phyloP scores from a whole-genome alignment of 495 filamentous ascomycete genomes.

The Penicillium dipodomyicola region DNA sequence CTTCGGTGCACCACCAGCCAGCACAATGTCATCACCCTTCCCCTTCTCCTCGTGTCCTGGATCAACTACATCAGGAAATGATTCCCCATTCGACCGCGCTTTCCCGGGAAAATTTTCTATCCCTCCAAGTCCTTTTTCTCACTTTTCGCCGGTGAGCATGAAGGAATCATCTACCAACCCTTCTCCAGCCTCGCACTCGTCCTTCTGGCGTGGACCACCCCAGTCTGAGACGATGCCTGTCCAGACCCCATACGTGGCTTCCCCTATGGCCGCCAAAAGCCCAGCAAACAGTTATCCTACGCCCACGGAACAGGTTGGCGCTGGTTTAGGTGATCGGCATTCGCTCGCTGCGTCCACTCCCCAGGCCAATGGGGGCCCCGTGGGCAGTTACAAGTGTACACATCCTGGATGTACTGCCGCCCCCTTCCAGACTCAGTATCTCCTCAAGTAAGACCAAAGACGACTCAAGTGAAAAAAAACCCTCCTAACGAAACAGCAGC shows the following conservation, averaged over 20 bases:
- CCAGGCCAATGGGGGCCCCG: slow-evolving; percentile 25
- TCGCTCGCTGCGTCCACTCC: slow-evolving; percentile 20
- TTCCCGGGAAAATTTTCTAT: slow-evolving; percentile 27
- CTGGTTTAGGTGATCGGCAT: slow-evolving; percentile 25
- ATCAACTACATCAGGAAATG: slow-evolving; percentile 34
- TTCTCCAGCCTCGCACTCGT: slow-evolving; percentile 37
- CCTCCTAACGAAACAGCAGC: slow-evolving; percentile 47
- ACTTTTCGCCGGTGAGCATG: slow-evolving; percentile 40
- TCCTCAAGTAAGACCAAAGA: slow-evolving; percentile 61
- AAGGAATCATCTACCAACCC: slow-evolving; percentile 41
- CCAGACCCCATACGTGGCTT: slow-evolving; percentile 30
- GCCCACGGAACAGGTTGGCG: slow-evolving; percentile 37
- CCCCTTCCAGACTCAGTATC: slow-evolving; percentile 91
- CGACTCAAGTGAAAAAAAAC: background rate
- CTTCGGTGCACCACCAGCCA: slow-evolving; percentile 16
- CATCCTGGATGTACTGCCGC: slow-evolving; percentile 73
- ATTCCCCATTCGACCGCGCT: slow-evolving; percentile 37
- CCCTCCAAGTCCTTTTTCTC: slow-evolving; percentile 41
- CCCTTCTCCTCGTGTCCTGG: slow-evolving; percentile 21
- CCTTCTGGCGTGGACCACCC: slow-evolving; percentile 27
- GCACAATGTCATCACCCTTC: slow-evolving; percentile 26
- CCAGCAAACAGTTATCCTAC: slow-evolving; percentile 43
- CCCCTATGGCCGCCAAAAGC: slow-evolving; percentile 33
- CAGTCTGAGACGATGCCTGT: slow-evolving; percentile 28
- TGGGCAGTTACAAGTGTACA: slow-evolving; percentile 58